phyloP scores from a whole-genome alignment of 2,329 filamentous ascomycete species.

The Fusarium papillatum region DNA sequence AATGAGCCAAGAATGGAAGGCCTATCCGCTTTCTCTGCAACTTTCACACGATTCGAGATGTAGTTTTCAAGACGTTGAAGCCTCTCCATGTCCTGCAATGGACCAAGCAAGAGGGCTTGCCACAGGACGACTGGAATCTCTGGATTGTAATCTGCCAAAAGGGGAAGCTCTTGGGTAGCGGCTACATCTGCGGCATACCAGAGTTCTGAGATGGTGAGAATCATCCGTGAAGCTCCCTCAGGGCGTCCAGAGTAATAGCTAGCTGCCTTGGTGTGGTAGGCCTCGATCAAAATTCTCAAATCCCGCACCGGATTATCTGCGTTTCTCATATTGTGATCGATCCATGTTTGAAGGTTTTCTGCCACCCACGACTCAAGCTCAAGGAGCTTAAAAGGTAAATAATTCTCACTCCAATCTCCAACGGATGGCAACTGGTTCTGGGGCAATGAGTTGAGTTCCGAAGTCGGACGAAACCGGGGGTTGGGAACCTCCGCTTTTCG shows the following conservation, averaged over 20 bases:
- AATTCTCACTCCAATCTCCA: too few species aligned
- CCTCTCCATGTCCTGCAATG: conserved; percentile 58
- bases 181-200: conserved; percentile 70
- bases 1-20: conserved; percentile 34
- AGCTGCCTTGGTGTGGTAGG: too few species aligned
- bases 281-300: too few species aligned
- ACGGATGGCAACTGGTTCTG: too few species aligned
- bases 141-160: conserved; percentile 61
- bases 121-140: conserved; percentile 56
- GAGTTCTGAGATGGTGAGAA: conserved; percentile 68
- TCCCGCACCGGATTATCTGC: too few species aligned
- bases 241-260: conserved; percentile 49
- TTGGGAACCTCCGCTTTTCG: too few species aligned
- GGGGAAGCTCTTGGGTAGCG: conserved; percentile 49
- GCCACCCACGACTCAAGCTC: too few species aligned
- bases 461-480: too few species aligned
- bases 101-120: conserved; percentile 60
- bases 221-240: conserved; percentile 64
- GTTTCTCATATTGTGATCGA: too few species aligned
- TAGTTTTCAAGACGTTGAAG: conserved; percentile 61
- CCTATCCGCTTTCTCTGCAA: not conserved
- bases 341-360: too few species aligned
- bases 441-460: too few species aligned
- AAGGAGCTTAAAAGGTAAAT: too few species aligned
- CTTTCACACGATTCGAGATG: not conserved